These are phyloP conservation scores for Styphnolobium japonicum DNA, from an alignment of 306 rosid genomes.

Conservation along the genomic window DNA sequence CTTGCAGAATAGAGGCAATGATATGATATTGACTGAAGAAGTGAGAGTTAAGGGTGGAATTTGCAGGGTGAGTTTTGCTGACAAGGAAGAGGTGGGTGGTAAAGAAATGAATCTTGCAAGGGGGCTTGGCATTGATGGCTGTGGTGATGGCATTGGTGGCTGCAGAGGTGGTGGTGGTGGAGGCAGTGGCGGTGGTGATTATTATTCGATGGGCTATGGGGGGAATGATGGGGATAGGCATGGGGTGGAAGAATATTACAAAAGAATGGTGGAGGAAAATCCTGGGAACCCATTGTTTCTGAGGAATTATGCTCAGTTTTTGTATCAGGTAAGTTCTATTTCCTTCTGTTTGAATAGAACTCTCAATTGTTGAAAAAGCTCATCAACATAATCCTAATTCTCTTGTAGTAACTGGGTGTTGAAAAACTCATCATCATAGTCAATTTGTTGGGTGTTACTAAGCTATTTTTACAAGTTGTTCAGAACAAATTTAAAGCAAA, in stretches of 20 bases:
- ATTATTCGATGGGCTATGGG: constrained; percentile 36
- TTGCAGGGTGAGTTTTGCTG: constrained; percentile 36
- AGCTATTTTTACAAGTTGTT: neutral
- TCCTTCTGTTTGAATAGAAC: neutral
- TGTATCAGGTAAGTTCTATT: constrained; percentile 53
- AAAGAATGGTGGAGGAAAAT: constrained; percentile 71
- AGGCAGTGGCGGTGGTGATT: constrained; percentile 34
- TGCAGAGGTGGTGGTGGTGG: constrained; percentile 28
- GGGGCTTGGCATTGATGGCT: constrained; percentile 53
- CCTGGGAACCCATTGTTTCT: constrained; percentile 79
- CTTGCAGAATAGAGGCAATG: constrained; percentile 19
- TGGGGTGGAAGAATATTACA: constrained; percentile 62
- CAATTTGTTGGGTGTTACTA: neutral
- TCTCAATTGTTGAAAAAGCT: neutral
- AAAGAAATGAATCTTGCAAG: constrained; percentile 52
- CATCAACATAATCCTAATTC: neutral
- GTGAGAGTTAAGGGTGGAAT: constrained; percentile 29
- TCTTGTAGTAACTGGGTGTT: too few species aligned
- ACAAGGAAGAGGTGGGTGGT: constrained; percentile 18
- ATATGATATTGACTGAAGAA: constrained; percentile 34
- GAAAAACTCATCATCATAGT: neutral
- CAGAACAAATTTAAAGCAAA: neutral
- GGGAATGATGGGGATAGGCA: constrained; percentile 54
- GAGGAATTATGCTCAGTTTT: constrained; percentile 75
- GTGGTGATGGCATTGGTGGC: constrained; percentile 44